Conservation (phyloP, 2,329 filamentous ascomycete species). For the Pseudogymnoascus pannorum region DNA sequence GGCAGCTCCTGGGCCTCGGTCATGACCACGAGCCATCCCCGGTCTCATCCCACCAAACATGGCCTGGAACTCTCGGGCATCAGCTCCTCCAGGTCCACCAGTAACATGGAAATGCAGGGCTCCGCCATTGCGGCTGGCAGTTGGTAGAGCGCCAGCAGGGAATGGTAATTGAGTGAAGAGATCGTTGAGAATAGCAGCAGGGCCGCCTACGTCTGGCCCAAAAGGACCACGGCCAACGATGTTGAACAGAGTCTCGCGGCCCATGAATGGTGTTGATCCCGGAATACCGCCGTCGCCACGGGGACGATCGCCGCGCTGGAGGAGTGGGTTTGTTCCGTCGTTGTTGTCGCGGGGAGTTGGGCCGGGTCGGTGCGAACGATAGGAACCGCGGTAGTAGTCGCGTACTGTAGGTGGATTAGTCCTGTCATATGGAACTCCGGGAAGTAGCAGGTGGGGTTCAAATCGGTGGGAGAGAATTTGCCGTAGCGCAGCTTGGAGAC, state of each 20-base stretch:
- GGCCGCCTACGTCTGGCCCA: slow-evolving; percentile 10
- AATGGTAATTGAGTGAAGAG: slow-evolving; percentile 23
- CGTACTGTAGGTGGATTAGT: slow-evolving; percentile 31
- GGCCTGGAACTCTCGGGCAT: slow-evolving; percentile 44
- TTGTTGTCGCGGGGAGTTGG: slow-evolving; percentile 50
- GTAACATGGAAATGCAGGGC: slow-evolving; percentile 55
- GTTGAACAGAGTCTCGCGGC: slow-evolving; percentile 23
- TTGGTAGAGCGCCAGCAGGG: not conserved
- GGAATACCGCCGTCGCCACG: slow-evolving; percentile 26
- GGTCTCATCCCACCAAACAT: slow-evolving; percentile 25
- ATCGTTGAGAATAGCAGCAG: slow-evolving; percentile 15
- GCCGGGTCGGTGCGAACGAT: slow-evolving; percentile 44
- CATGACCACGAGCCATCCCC: slow-evolving; percentile 23
- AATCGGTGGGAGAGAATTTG: not conserved
- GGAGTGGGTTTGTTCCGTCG: slow-evolving; percentile 79
- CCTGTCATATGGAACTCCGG: not conserved
- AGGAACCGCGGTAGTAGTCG: slow-evolving; percentile 32
- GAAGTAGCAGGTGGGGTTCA: not conserved
- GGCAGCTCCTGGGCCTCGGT: slow-evolving; percentile 20
- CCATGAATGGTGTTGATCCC: slow-evolving; percentile 21
- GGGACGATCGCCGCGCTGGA: slow-evolving; percentile 51
- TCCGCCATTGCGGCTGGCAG: slow-evolving; percentile 36
- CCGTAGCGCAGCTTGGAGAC: not conserved
- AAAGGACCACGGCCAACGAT: slow-evolving; percentile 20
- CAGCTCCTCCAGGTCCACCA: slow-evolving; percentile 40